A percentile compares a stretch with the other conserved stretches of the same genome.
Conservation (phyloP, 768 basidiomycete genomes). For the Podaxis sp. region DNA sequence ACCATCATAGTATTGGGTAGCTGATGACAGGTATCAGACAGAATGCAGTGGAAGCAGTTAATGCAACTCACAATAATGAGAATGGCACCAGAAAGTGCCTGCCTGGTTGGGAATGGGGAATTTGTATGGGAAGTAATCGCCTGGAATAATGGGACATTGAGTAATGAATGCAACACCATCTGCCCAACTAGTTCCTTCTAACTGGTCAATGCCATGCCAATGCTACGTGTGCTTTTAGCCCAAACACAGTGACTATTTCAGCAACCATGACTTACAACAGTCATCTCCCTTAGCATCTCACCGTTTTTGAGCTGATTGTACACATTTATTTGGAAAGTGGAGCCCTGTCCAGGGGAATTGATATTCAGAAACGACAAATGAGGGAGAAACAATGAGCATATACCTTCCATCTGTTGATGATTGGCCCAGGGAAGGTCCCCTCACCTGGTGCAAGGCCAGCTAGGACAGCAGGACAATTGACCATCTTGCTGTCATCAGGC, state of each 20-base stretch:
- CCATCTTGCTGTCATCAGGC: neutral
- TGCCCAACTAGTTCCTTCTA: slow-evolving; percentile 31
- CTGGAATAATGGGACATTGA: slow-evolving; percentile 42
- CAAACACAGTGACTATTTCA: neutral
- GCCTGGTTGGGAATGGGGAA: slow-evolving; percentile 36
- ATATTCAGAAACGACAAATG: neutral
- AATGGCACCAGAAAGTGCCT: slow-evolving; percentile 46
- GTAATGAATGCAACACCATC: slow-evolving; percentile 40
- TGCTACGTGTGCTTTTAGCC: slow-evolving; percentile 30
- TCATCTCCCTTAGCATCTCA: slow-evolving; percentile 47
- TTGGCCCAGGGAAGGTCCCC: slow-evolving; percentile 23
- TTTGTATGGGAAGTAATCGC: slow-evolving; percentile 38
- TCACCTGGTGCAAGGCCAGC: slow-evolving; percentile 7
- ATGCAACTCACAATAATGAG: slow-evolving; percentile 20
- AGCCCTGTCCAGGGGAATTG: slow-evolving; percentile 24
- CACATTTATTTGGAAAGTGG: slow-evolving; percentile 45
- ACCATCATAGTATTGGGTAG: slow-evolving; percentile 51
- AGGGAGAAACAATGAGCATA: neutral
- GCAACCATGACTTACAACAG: slow-evolving; percentile 37
- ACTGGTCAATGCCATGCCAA: slow-evolving; percentile 43
- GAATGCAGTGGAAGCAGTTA: neutral
- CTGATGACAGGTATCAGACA: slow-evolving; percentile 14
- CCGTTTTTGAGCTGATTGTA: slow-evolving; percentile 42
- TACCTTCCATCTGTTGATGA: slow-evolving; percentile 28
- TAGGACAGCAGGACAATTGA: neutral